Base-by-base conservation (phyloP, 73 alveolate genomes). In the Paramecium caudatum region DNA sequence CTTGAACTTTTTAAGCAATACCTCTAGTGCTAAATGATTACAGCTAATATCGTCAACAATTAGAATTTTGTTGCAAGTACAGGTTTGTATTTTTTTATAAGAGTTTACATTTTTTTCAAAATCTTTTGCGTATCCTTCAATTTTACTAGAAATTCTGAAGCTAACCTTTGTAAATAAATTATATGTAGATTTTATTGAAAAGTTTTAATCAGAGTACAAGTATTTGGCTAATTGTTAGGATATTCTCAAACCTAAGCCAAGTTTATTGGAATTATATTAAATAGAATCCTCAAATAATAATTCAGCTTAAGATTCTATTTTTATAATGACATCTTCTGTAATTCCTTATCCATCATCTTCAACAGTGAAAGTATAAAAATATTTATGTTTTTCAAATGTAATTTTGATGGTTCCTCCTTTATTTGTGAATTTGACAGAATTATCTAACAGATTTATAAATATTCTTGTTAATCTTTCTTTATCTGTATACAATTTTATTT, bases 11-110 rank as follows among this genome's bases (percentile, higher is more conserved):
- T 37, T 74, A 0, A 74, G 65, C 21, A 45, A 16, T 10, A 37
- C 39, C 43, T 74, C 17, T 74, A 74, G 19, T 8, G 88, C 88
- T 21, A 39, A 41, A 74, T 74, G 88, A 43, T 74, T 74, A 13
- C 62, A 74, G 9, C 69, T 32, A 13, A 74, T 74, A 74, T 74
- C 88, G 43, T 74, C 88, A 16, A 45, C 68, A 21, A 74, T 74
- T 47, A 74, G 32, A 3, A 74, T 74, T 7, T 19, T 30, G 65
- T 30, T 74, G 43, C 88, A 74, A 74, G 36, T 47, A 19, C 88
- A 74, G 17, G 36, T 1, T 9, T 37, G 30, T 12, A 55, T 5
- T 10, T 55, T 27, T 27, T 37, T 1, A 5, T 27, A 23, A 27
- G 23, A 27, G 4, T 27, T 17, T 23, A 27, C 30, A 9, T 55